Percentiles rank a stretch among this genome's conserved stretches.
phyloP scores from a whole-genome alignment of 495 filamentous ascomycete species.

The Cenococcum geophilum region DNA sequence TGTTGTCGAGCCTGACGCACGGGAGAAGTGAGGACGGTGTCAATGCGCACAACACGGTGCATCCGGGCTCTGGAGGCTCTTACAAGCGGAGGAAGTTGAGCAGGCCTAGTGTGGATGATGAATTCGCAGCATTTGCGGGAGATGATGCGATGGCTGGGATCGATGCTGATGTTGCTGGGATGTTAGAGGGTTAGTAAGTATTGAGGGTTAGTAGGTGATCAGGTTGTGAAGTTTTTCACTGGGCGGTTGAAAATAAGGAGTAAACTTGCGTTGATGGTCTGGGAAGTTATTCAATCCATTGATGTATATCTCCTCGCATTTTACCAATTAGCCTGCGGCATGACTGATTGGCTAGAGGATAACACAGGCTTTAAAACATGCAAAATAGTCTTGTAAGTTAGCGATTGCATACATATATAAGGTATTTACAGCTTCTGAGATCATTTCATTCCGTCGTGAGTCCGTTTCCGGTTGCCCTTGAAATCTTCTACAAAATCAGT shows the following conservation, averaged over 20 bases:
- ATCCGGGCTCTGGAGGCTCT: not conserved
- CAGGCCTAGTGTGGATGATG: slow-evolving; percentile 52
- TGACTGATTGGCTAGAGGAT: not conserved
- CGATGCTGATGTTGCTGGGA: slow-evolving; percentile 30
- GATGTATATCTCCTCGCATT: not conserved
- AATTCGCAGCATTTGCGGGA: slow-evolving; percentile 62
- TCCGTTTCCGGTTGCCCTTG: too few relatives aligned
- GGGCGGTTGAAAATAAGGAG: too few relatives aligned
- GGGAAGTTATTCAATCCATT: not conserved
- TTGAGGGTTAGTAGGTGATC: not conserved
- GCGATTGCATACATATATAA: slow-evolving; percentile 2
- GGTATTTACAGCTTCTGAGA: not conserved
- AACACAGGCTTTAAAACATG: not conserved
- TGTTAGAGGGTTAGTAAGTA: slow-evolving; percentile 16
- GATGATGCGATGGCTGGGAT: slow-evolving; percentile 57
- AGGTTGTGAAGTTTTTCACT: not conserved
- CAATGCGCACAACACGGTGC: not conserved
- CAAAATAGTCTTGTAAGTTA: not conserved
- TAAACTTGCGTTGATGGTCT: too few relatives aligned
- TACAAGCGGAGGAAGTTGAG: slow-evolving; percentile 69
- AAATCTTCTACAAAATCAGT: too few relatives aligned
- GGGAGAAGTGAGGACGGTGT: slow-evolving; percentile 6
- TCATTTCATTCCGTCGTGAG: too few relatives aligned
- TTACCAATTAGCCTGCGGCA: not conserved
- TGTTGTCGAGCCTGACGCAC: slow-evolving; percentile 14